These are phyloP conservation scores for Globisporangium acanthophoron DNA, from an alignment of 352 stramenopile genomes.

Conservation along the genomic window DNA sequence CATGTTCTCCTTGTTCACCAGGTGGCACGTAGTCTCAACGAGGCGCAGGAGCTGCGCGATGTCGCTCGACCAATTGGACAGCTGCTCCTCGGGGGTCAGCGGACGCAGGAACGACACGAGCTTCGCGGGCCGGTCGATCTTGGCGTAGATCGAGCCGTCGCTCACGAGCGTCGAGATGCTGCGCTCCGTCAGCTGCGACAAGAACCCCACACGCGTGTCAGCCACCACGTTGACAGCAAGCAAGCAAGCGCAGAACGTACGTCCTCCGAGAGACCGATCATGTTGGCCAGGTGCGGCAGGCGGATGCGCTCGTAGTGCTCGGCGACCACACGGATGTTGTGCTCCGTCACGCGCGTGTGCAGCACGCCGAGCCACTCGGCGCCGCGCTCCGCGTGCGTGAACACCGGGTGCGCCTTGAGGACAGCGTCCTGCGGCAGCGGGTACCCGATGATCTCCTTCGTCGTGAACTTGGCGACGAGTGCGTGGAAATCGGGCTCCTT, in stretches of 20 bases:
- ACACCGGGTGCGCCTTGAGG: slow-evolving; percentile 83
- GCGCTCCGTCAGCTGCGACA: slow-evolving; percentile 52
- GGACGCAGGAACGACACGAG: slow-evolving; percentile 92
- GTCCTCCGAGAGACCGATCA: slow-evolving; percentile 91
- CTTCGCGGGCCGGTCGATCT: slow-evolving; percentile 97
- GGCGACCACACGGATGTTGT: slow-evolving; percentile 95
- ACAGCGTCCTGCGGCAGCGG: slow-evolving; percentile 86
- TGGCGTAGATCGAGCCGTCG: slow-evolving; percentile 92
- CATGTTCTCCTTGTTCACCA: slow-evolving; percentile 99
- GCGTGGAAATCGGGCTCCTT: slow-evolving; percentile 58
- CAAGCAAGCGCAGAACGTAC: slow-evolving; percentile 33
- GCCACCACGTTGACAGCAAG: no score
- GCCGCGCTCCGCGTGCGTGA: slow-evolving; percentile 65
- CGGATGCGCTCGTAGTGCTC: slow-evolving; percentile 96
- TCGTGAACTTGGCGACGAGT: slow-evolving; percentile 90
- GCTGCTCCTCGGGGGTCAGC: slow-evolving; percentile 89
- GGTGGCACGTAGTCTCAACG: slow-evolving; percentile 96
- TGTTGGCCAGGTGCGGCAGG: slow-evolving; percentile 88
- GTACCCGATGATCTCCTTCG: slow-evolving; percentile 96
- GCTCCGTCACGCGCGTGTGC: slow-evolving; percentile 92
- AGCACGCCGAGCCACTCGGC: slow-evolving; percentile 88
- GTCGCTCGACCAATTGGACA: slow-evolving; percentile 95
- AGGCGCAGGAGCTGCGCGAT: slow-evolving; percentile 95
- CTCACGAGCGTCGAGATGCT: slow-evolving; percentile 90
- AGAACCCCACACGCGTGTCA: background rate